Evolutionary conservation across 495 filamentous ascomycete genomes (phyloP), one percentile per base, ranked within the genome.

Genomic region (Rusavskia elegans): DNA sequence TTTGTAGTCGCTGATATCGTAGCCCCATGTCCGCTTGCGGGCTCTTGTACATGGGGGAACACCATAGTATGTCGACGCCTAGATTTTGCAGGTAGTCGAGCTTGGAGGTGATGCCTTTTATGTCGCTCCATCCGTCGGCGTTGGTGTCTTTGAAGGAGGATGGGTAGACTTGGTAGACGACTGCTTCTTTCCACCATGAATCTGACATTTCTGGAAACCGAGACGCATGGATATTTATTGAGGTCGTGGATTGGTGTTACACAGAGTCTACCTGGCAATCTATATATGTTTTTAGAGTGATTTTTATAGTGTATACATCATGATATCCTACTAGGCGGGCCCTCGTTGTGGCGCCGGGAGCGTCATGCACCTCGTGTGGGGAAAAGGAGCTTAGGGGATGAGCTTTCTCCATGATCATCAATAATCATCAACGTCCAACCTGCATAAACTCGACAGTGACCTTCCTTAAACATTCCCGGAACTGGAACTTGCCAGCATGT

Each of bases 101-200:
- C 55, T 76, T 73, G 36, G 70, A 69, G 51, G 74, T 76, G 48
- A 84, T 77, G 11, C 81, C 81, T n/a, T 63, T 71, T 25, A 84
- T 68, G 59, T 84, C 79, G 19, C 81, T 81, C 55, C 77, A 68
- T 11, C 81, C 81, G 57, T 83, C 79, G 21, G 64, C 67, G 55
- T 83, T 79, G 41, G 71, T 74, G 63, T 84, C 82, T 23, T 72
- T 66, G 65, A 81, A 84, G 30, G 68, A 72, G n/a, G 76, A 67
- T 6, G 77, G 76, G 58, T 78, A 82, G 27, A 82, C 72, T 50
- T 65, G 63, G 48, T 65, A 65, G 19, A 65, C 55, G 11, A 61
- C 59, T 19, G 59, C 56, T 53, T 62, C 59, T 53, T 65, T 55
- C 63, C 63, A 65, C 63, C 63, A 65, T 29, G 39, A 17, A 25